Base-by-base conservation (phyloP, 371 early-diverging fungal species). In the Apophysomyces trapeziformis region DNA sequence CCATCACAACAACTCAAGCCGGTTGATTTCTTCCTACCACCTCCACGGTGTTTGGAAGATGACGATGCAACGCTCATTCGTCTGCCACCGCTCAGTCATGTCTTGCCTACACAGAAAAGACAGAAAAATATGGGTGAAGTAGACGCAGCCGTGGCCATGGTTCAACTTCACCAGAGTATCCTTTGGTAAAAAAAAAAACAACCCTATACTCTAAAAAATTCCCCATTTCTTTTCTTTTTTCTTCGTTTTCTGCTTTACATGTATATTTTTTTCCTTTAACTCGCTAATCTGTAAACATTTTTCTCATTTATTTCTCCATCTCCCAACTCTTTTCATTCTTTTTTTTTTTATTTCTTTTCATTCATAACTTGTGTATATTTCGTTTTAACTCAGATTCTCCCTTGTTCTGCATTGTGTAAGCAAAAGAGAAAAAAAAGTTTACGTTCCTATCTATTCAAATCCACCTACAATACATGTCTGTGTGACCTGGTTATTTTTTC, bases 101-200 rank as follows among this genome's bases (percentile, higher is more conserved):
- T 69, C 39, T 14, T 75, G 43, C 38, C 60, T 7, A 26, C 58
- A 12, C 61, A 60, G 38, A 63, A 38, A 38, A 35, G 43, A 54
- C 70, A 65, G 39, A 46, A 61, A 18, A 63, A 46, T 6, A 60
- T 32, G 5, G 64, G 60, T n/a, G 76, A 78, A 60, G 72, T 70
- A 4, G 69, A 75, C 54, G 79, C 79, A 50, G 79, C 70, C 9
- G 69, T 65, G 8, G 75, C 79, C 12, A 79, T 79, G 79, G 74
- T 79, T 63, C 76, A 79, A 56, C 59, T 79, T 5, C 54, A 50
- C 54, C 54, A 50, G 32, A 50, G 54, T 21, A 50, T 50, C 21
- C 3, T 50, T 50, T 50, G 54, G 54, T 50, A 50, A 50, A n/a
- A 50, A n/a, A 50, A 50, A 4, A 18, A 14, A 46, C 8, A 8